Percentiles rank a stretch among this genome's conserved stretches.
Conservation (phyloP, 1,284 basidiomycete genomes). For the Apiotrichum siamense region DNA sequence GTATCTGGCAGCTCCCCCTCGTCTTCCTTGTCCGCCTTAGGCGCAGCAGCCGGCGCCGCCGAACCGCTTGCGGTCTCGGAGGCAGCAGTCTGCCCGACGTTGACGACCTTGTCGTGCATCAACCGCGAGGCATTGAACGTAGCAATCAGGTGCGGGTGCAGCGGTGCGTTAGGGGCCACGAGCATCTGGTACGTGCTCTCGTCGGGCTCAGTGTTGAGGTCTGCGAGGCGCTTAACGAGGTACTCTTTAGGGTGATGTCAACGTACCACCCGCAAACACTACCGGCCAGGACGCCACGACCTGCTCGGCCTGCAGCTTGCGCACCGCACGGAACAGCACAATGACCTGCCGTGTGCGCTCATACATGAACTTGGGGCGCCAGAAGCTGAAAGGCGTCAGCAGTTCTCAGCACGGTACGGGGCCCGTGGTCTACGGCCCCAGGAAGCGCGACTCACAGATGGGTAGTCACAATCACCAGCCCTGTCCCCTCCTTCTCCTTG, state of each 20-base stretch:
- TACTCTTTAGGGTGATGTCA: too few relatives aligned
- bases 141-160: slow-evolving; percentile 56
- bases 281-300: slow-evolving; percentile 61
- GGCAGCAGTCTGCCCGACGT: slow-evolving; percentile 35
- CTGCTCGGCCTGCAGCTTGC: slow-evolving; percentile 55
- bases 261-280: slow-evolving; percentile 71
- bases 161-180: slow-evolving; percentile 52
- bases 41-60: slow-evolving; percentile 1
- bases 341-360: slow-evolving; percentile 67
- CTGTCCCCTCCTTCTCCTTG: slow-evolving; percentile 36
- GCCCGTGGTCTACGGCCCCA: too few relatives aligned
- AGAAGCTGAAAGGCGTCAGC: too few relatives aligned
- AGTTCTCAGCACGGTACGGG: too few relatives aligned
- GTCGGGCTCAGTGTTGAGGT: slow-evolving; percentile 86
- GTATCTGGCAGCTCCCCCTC: slow-evolving; percentile 64
- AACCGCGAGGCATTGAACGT: slow-evolving; percentile 63
- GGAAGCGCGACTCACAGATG: slow-evolving; percentile 46
- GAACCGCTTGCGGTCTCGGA: slow-evolving; percentile 9
- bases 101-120: slow-evolving; percentile 72
- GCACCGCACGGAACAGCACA: slow-evolving; percentile 60
- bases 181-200: slow-evolving; percentile 83
- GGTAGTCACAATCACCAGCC: slow-evolving; percentile 65
- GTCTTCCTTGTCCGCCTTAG: slow-evolving; percentile 34
- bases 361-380: slow-evolving; percentile 89
- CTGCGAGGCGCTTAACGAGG: slow-evolving; percentile 55